Base-by-base conservation (phyloP, 768 basidiomycete genomes). In the Tephrocybe sp. region DNA sequence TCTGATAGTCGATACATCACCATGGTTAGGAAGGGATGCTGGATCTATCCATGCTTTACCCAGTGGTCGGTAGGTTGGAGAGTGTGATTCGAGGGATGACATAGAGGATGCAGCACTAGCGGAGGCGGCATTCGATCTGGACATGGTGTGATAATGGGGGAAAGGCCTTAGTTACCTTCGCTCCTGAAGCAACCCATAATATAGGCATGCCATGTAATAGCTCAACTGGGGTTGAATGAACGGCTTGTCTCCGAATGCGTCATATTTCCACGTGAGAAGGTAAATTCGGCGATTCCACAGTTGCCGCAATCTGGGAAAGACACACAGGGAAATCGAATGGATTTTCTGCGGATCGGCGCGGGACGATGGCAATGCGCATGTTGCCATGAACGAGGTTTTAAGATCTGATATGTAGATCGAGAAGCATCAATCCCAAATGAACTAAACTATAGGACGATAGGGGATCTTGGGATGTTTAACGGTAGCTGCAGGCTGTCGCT, bases 11-110 rank as follows among this genome's bases (percentile, higher is more conserved):
- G 80, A 75, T 30, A 76, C 70, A 58, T 85, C 79, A 32, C 76
- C 78, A 60, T 76, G 73, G 62, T 82, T 66, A n/a, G 84, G 83
- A 44, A 87, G 68, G 2, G 76, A 68, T 14, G 74, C 69, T 6
- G 87, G 86, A 60, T 87, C 85, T 23, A 88, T 76, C 87, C 87
- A 88, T 9, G 66, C 68, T 59, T 72, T 74, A 16, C 62, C 58
- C 38, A 56, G 43, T 14, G 58, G 55, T 51, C 49, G 62, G 48
- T 42, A 74, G 53, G 39, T 66, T 19, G 58, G 36, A 40, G 63
- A 61, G 46, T 60, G 65, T 51, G 56, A 62, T 53, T 41, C 63
- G 42, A 58, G 56, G 22, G 54, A 26, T 1, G 64, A 61, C 20
- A 62, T 49, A 20, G 61, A 45, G 31, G 66, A 59, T n/a, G 68